These are phyloP conservation scores for Acorus calamus DNA, from an alignment of 106 monocot species.

Conservation along the genomic window DNA sequence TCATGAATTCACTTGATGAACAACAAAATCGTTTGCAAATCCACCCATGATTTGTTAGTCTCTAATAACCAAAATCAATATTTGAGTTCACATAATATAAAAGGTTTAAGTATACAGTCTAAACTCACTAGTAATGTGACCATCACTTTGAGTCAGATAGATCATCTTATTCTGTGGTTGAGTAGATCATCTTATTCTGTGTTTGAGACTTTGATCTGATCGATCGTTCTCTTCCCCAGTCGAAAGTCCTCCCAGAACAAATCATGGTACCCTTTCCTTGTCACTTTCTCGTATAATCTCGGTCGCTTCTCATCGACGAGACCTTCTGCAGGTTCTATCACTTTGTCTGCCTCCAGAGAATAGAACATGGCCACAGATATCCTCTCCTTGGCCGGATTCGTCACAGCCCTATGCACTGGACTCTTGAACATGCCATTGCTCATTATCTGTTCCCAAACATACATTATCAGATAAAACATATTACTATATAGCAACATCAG, in stretches of 20 bases:
- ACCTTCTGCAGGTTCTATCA: not conserved
- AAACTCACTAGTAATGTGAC: no score
- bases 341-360: not conserved
- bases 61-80: no score
- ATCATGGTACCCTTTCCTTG: not conserved
- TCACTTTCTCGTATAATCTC: conserved; percentile 9
- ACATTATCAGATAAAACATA: no score
- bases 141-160: no score
- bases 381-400: conserved; percentile 4
- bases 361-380: conserved; percentile 2
- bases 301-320: conserved; percentile 3
- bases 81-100: no score
- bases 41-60: no score
- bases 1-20: no score
- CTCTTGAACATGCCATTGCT: conserved; percentile 5
- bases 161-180: not conserved
- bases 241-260: not conserved
- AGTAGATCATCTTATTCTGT: not conserved
- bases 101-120: no score
- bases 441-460: conserved; percentile 6
- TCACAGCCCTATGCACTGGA: conserved; percentile 6
- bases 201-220: not conserved
- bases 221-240: conserved; percentile 4
- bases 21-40: no score
- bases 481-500: no score